Base-by-base conservation (phyloP, 163 green algal genomes). In the Chloromonas sp. region DNA sequence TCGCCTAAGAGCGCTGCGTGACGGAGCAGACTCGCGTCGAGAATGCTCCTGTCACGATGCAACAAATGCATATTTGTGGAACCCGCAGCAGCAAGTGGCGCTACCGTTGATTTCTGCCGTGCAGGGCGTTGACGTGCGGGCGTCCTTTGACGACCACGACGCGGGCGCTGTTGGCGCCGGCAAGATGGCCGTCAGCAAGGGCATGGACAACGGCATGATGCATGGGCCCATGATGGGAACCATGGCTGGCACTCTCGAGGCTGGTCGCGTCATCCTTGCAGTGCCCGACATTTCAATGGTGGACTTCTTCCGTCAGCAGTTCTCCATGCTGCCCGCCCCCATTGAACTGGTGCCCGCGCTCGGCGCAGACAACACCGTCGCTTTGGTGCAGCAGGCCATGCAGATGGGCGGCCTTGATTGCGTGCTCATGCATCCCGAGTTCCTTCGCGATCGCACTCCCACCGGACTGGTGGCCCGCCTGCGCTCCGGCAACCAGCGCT, bases 361-460 rank as follows among this genome's bases (percentile, higher is more conserved):
- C 77, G 90, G 91, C 11, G 60, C 59, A 5, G 87, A 92, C 60
- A 88, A 86, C 58, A 83, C 89, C 3, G 14, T 91, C 74, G 70
- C 85, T 82, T 78, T 90, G 61, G 86, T 87, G 2, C 71, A 89
- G 78, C 85, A 92, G 87, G 91, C 88, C 0, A 2, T 79, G n/a
- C 5, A 59, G 14, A 60, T 89, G 62, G 88, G 89, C 58, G 88
- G 87, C 71, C 83, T 85, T 57, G 88, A 93, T 84, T 92, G 86
- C 61, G 88, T 92, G 60, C 85, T 94, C 13, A 15, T 92, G 60
- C 86, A 92, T 81, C 86, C 90, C 58, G 91, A 91, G 78, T 90
- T 90, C 70, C 83, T 93, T 59, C 83, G 82, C 0, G 87, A 92
- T 85, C 2, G 36, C 3, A 78, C n/a, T 13, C 36, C 85, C 11